Evolutionary conservation across 768 basidiomycete genomes (phyloP).

Genomic region (Boletus sp.): DNA sequence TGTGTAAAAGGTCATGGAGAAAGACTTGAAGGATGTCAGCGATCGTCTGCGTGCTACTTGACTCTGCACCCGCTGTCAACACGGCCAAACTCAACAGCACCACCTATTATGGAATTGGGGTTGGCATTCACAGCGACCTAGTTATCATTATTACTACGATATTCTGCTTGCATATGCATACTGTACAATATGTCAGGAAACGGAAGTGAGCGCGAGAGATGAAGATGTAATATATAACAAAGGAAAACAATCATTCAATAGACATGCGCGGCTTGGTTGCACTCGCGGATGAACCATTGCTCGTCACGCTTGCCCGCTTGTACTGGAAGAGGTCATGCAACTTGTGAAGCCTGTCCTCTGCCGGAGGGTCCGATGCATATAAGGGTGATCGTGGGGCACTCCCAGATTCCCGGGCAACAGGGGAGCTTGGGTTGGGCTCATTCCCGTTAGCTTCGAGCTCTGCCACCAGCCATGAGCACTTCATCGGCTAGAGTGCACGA

Average conservation of each 20-base stretch:
- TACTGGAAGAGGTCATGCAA: slow-evolving; percentile 85
- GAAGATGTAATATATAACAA: slow-evolving; percentile 17
- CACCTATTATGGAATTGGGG: too few species aligned
- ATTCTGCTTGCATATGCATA: slow-evolving; percentile 25
- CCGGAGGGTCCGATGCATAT: slow-evolving; percentile 34
- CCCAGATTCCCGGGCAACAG: slow-evolving; percentile 30
- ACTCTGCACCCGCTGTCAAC: slow-evolving; percentile 18
- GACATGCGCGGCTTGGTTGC: slow-evolving; percentile 15
- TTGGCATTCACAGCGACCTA: not conserved
- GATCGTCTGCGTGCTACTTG: not conserved
- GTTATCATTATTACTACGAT: slow-evolving; percentile 24
- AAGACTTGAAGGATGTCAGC: not conserved
- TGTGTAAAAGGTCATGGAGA: slow-evolving; percentile 11
- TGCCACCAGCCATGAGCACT: slow-evolving; percentile 29
- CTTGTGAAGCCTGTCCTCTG: slow-evolving; percentile 67
- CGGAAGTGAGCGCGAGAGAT: slow-evolving; percentile 17
- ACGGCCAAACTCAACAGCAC: slow-evolving; percentile 17
- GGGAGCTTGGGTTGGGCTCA: slow-evolving; percentile 35
- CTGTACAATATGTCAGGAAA: slow-evolving; percentile 30
- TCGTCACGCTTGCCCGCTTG: slow-evolving; percentile 59
- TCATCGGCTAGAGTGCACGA: not conserved
- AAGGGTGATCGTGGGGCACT: slow-evolving; percentile 37
- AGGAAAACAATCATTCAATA: slow-evolving; percentile 20
- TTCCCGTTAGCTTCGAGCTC: slow-evolving; percentile 61
- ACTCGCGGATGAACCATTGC: slow-evolving; percentile 39